These are phyloP conservation scores for Auricularia sp. DNA, from an alignment of 768 basidiomycete species.

Conservation along the genomic window DNA sequence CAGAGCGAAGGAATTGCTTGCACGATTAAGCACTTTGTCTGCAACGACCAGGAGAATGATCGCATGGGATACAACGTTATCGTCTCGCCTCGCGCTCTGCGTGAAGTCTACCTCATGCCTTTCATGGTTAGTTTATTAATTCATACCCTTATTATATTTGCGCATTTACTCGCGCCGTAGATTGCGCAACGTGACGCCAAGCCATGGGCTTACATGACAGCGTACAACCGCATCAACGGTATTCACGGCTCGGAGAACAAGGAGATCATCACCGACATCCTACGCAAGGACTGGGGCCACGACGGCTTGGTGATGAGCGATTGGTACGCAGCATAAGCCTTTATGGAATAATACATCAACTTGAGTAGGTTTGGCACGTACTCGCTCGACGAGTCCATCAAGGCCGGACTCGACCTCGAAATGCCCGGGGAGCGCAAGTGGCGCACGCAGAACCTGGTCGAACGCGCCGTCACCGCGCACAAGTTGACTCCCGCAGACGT, in stretches of 20 bases:
- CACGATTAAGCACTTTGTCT: slow-evolving; percentile 78
- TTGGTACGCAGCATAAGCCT: slow-evolving; percentile 25
- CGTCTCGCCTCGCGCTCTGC: slow-evolving; percentile 39
- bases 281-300: slow-evolving; percentile 58
- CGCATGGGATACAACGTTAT: slow-evolving; percentile 50
- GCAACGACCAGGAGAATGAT: slow-evolving; percentile 78
- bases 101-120: slow-evolving; percentile 55
- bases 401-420: slow-evolving; percentile 56
- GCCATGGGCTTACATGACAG: slow-evolving; percentile 61
- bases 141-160: background rate
- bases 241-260: slow-evolving; percentile 48
- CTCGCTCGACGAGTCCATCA: slow-evolving; percentile 36
- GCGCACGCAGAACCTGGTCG: slow-evolving; percentile 27
- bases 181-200: slow-evolving; percentile 52
- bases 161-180: slow-evolving; percentile 39
- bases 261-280: slow-evolving; percentile 39
- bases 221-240: slow-evolving; percentile 58
- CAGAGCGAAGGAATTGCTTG: slow-evolving; percentile 69
- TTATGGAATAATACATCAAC: background rate
- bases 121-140: slow-evolving; percentile 29
- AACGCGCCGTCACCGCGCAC: slow-evolving; percentile 34
- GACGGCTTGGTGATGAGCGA: slow-evolving; percentile 55
- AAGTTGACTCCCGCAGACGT: slow-evolving; percentile 28
- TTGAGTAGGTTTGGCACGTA: slow-evolving; percentile 34
- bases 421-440: slow-evolving; percentile 45